Evolutionary conservation across 139 green algal species (phyloP).

Genomic region (Tetraselmis striata): DNA sequence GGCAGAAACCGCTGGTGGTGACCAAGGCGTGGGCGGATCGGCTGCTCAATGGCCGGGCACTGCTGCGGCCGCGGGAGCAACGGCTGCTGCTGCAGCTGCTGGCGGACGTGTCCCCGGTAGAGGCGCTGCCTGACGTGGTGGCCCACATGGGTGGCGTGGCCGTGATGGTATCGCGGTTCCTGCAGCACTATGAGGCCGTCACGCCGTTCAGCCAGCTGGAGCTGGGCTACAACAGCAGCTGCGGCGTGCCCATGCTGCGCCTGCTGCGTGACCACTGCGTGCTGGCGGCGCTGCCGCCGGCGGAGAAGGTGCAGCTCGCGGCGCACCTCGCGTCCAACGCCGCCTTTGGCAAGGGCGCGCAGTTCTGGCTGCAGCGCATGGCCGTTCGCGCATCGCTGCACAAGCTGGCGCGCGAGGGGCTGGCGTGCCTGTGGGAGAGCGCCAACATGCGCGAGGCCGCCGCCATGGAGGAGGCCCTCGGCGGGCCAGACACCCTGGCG

Average conservation of each 20-base stretch:
- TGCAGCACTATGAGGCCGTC: slow-evolving; percentile 39
- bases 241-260: slow-evolving; percentile 40
- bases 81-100: slow-evolving; percentile 29
- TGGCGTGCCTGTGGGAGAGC: slow-evolving; percentile 49
- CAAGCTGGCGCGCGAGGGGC: slow-evolving; percentile 50
- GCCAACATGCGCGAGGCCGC: slow-evolving; percentile 26
- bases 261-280: slow-evolving; percentile 48
- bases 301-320: slow-evolving; percentile 11
- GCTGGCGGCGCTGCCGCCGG: slow-evolving; percentile 16
- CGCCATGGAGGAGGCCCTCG: not conserved
- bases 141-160: slow-evolving; percentile 34
- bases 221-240: slow-evolving; percentile 45
- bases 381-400: slow-evolving; percentile 28
- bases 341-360: not conserved
- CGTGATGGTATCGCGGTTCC: slow-evolving; percentile 36
- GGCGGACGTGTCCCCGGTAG: slow-evolving; percentile 17
- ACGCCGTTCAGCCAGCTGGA: slow-evolving; percentile 40
- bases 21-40: slow-evolving; percentile 33
- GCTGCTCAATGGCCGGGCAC: slow-evolving; percentile 22
- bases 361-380: slow-evolving; percentile 1
- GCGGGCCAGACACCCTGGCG: not conserved
- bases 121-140: slow-evolving; percentile 21
- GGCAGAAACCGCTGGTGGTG: slow-evolving; percentile 8
- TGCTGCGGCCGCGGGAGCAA: slow-evolving; percentile 23
- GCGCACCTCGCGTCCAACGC: not conserved